Conservation (phyloP, 352 stramenopile genomes). For the Pythium aquatile region DNA sequence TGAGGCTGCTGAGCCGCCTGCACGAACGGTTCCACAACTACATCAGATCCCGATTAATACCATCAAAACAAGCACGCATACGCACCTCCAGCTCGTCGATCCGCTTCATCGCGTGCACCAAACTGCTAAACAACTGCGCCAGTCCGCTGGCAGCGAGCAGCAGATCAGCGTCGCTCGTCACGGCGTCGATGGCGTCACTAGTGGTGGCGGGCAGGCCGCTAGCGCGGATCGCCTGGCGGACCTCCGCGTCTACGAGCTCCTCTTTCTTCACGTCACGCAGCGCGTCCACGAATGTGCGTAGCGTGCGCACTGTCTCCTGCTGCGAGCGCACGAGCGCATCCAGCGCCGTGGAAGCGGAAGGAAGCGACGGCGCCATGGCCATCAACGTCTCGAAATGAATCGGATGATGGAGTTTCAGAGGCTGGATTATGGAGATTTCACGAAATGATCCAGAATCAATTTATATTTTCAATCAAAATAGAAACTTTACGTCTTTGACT, state of each 20-base stretch:
- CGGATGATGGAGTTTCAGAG: not conserved
- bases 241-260: slow-evolving; percentile 19
- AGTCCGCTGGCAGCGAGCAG: slow-evolving; percentile 5
- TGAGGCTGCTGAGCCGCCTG: slow-evolving; percentile 12
- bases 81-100: slow-evolving; percentile 44
- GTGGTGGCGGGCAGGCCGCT: slow-evolving; percentile 26
- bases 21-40: not conserved
- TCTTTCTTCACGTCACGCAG: slow-evolving; percentile 51
- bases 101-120: slow-evolving; percentile 46
- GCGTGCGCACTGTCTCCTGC: slow-evolving; percentile 46
- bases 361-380: slow-evolving; percentile 3
- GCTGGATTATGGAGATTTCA: slow-evolving; percentile 4
- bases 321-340: slow-evolving; percentile 41
- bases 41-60: not conserved
- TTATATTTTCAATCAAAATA: not conserved
- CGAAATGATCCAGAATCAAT: slow-evolving; percentile 15
- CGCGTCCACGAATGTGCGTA: slow-evolving; percentile 69
- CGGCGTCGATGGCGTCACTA: slow-evolving; percentile 20
- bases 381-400: not conserved
- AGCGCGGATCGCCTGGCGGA: slow-evolving; percentile 36
- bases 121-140: slow-evolving; percentile 14
- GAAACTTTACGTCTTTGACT: not conserved
- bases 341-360: slow-evolving; percentile 14
- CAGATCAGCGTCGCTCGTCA: slow-evolving; percentile 14
- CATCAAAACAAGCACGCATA: not conserved